Base-by-base conservation (phyloP, 1,284 basidiomycete genomes). In the Trichosporon sp. region DNA sequence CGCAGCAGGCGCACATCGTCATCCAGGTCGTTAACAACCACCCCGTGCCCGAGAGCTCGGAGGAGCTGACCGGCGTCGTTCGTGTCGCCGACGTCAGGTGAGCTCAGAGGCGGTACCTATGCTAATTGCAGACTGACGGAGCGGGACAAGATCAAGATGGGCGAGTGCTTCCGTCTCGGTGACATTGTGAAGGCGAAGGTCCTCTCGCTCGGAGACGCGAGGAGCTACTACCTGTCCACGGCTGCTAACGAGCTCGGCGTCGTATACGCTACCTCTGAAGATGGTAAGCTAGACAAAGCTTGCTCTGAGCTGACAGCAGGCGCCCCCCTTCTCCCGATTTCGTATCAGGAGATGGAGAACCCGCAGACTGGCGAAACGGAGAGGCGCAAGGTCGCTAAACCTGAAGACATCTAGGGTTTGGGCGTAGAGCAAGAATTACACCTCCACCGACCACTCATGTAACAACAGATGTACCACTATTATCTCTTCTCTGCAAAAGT, bases 191-290 rank as follows among this genome's bases (percentile, higher is more conserved):
- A 92, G 76, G 96, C 95, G 4, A 85, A 91, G 54, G 95, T 98
- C 77, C 91, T 96, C 68, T 96, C 93, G 14, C 86, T 96, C 40
- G 93, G 94, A n/a, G 94, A 96, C 84, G 91, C 93, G 26, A 88
- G 93, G 68, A 94, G 91, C 77, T 98, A 98, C 85, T 97, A 95
- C 85, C 88, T 98, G 43, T 94, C 94, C 0, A 99, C 97, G 4
- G 95, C 94, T 5, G 88, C 92, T 56, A 98, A 98, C 83, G 91
- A 96, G 76, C 88, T 98, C 2, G 96, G 97, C 1, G 84, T 85
- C 0, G 76, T 85, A 16, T 83, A 80, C 37, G 84, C 81, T 2
- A 81, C 75, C 1, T 84, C 84, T 0, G 83, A 84, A 72, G 76
- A 78, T 2, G 84, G 84, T 83, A 38, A 72, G 81, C 73, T 26